phyloP scores from a whole-genome alignment of 352 stramenopile species.

The Phytophthora pinifolia region DNA sequence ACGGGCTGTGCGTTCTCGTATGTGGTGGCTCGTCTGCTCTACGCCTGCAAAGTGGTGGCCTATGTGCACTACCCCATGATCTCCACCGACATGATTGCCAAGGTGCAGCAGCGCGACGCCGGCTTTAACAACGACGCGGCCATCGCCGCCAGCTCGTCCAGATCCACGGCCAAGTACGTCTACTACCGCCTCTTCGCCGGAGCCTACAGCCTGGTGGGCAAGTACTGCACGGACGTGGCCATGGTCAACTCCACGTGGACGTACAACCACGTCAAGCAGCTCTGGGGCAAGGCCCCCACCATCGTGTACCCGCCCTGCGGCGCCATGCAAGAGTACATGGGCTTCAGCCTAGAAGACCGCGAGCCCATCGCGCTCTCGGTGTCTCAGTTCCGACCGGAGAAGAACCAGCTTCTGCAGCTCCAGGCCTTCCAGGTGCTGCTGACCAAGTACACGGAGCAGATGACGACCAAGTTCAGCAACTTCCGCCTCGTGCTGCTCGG shows the following conservation, averaged over 20 bases:
- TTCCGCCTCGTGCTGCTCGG: conserved; percentile 96
- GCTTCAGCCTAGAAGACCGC: conserved; percentile 55
- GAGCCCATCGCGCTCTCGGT: conserved; percentile 93
- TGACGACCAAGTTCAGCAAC: conserved; percentile 42
- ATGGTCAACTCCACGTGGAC: conserved; percentile 99
- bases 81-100: conserved; percentile 97
- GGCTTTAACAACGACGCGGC: conserved; percentile 94
- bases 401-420: conserved; percentile 97
- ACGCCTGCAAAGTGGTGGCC: conserved; percentile 84
- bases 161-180: conserved; percentile 93
- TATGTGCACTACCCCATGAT: conserved; percentile 99
- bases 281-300: conserved; percentile 86
- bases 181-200: conserved; percentile 95
- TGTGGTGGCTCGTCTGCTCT: conserved; percentile 87
- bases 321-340: conserved; percentile 76
- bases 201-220: conserved; percentile 90
- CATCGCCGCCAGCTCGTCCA: conserved; percentile 76
- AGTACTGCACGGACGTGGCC: conserved; percentile 82
- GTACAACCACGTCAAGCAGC: conserved; percentile 91
- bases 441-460: conserved; percentile 45
- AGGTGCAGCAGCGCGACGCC: conserved; percentile 89
- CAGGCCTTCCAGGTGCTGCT: conserved; percentile 77
- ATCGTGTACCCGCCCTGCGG: conserved; percentile 97
- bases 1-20: conserved; percentile 98
- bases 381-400: conserved; percentile 99